Conservation (phyloP, 768 basidiomycete species). For the Leccinum broughii region DNA sequence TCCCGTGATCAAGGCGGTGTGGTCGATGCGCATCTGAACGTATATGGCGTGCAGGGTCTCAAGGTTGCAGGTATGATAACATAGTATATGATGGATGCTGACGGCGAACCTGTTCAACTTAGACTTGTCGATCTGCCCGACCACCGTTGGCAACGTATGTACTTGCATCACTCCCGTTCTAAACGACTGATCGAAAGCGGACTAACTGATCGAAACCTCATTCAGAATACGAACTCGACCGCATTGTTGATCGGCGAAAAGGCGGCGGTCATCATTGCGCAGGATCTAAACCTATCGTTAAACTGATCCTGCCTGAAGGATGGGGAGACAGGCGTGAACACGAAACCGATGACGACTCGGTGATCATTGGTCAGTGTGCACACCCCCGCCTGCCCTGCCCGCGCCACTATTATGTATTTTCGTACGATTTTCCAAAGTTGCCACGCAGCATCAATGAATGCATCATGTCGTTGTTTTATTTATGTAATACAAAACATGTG, state of each 20-base stretch:
- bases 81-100: not conserved
- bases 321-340: not conserved
- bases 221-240: constrained; percentile 18
- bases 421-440: not conserved
- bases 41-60: constrained; percentile 58
- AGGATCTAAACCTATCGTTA: constrained; percentile 2
- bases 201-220: not conserved
- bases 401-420: not conserved
- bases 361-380: not conserved
- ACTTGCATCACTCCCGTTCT: not conserved
- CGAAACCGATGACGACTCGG: not conserved
- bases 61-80: constrained; percentile 57
- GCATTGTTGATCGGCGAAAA: constrained; percentile 21
- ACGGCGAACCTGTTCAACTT: not conserved
- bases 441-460: not conserved
- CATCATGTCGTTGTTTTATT: not conserved
- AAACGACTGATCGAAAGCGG: not conserved
- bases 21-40: constrained; percentile 59
- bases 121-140: constrained; percentile 9
- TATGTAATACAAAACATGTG: too few relatives aligned
- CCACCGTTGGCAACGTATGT: constrained; percentile 7
- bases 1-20: constrained; percentile 58
- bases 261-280: constrained; percentile 15
- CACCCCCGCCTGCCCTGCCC: too few relatives aligned
- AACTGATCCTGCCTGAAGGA: not conserved